Base-by-base conservation (phyloP, 169 alveolate genomes). In the Plasmodium berghei region DNA sequence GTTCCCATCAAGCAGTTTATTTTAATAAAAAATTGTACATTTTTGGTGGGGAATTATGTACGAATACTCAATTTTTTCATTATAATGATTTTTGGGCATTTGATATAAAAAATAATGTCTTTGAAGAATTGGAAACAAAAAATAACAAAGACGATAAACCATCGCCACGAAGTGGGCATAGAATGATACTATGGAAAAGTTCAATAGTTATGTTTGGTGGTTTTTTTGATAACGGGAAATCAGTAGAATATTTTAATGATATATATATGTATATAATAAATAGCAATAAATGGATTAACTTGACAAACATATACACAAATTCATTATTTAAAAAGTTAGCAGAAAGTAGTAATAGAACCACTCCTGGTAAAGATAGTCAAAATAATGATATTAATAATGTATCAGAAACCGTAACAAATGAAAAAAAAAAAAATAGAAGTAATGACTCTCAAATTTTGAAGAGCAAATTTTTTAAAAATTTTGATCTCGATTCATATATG, bases 1-100 rank as follows among this genome's bases (percentile, higher is more conserved):
- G 98, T 87, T 93, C 97, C 14, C 98, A 96, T 73, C 98, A 96
- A 73, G 96, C 97, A 3, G 96, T 95, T 45, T 69, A 73, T 66
- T 95, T 77, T 95, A 93, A 94, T 63, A 97, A 96, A 80, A 87
- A 91, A 77, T 73, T 96, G 12, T 95, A 93, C 72, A 92, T 96
- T 48, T 96, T 96, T 91, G 98, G 98, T 1, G 98, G 98, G 14
- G 98, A 96, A 74, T 95, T 90, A 90, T 86, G 95, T 83, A 96
- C 98, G 10, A 93, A 93, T 45, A 92, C 94, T 42, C 97, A 96
- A 72, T 96, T 95, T 66, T 94, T 92, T 64, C 98, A 96, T 93
- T 96, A 92, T 89, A 94, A 94, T 49, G 98, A 96, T 94, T 85
- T 96, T 88, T 95, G 97, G 96, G 34, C 88, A 22, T 92, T 96